A percentile compares a stretch with the other conserved stretches of the same genome.
phyloP scores from a whole-genome alignment of 1,284 basidiomycete genomes.

The Thelephora terrestris region DNA sequence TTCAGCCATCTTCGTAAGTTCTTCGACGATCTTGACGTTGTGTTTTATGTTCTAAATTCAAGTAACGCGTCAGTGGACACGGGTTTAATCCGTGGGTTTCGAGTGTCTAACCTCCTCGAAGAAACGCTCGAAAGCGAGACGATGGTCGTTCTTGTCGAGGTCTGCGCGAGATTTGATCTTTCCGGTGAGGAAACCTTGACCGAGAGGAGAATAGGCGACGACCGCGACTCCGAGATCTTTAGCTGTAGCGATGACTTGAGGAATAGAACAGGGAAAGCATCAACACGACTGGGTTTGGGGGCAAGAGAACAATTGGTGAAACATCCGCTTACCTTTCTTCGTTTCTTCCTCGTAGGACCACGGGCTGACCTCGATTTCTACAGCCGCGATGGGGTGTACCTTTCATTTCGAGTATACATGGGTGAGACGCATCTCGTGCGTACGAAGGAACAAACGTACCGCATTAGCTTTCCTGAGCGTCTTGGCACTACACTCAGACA shows the following conservation, averaged over 20 bases:
- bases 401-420: not conserved
- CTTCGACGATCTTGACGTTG: conserved; percentile 47
- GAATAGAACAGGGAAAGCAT: conserved; percentile 20
- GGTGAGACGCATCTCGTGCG: not conserved
- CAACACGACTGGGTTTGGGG: not conserved
- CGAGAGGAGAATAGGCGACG: conserved; percentile 38
- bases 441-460: conserved; percentile 5
- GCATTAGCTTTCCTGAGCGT: conserved; percentile 33
- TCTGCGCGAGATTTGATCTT: conserved; percentile 36
- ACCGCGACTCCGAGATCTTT: conserved; percentile 41
- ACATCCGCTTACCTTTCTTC: conserved; percentile 24
- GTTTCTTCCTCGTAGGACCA: conserved; percentile 39
- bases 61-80: not conserved
- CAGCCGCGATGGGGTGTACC: conserved; percentile 34
- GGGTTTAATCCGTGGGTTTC: not conserved
- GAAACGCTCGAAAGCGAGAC: conserved; percentile 26
- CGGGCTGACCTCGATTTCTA: conserved; percentile 46
- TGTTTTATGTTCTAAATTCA: conserved; percentile 34
- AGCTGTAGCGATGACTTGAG: conserved; percentile 25
- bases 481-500: conserved; percentile 37
- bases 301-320: not conserved
- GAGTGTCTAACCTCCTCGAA: conserved; percentile 19
- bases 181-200: conserved; percentile 46
- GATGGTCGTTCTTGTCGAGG: conserved; percentile 28
- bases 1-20: conserved; percentile 33